A percentile compares a stretch with the other conserved stretches of the same genome.
Evolutionary conservation across 2,329 filamentous ascomycete species (phyloP).

Genomic region (Emergomyces orientalis): DNA sequence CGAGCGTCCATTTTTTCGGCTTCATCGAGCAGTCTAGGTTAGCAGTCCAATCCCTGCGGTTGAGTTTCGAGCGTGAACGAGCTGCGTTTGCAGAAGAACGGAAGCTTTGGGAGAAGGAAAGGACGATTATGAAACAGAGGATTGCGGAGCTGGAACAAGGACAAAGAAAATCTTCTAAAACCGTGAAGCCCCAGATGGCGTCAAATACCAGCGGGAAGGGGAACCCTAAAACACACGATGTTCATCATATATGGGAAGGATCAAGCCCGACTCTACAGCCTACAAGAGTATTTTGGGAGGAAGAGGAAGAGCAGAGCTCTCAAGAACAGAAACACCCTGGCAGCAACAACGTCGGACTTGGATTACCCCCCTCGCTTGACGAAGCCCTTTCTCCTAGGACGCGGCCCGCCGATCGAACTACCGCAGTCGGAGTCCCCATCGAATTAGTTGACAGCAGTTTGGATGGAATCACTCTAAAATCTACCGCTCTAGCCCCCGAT

Average conservation of each 20-base stretch:
- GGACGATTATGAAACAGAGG: conserved; percentile 32
- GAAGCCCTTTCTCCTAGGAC: conserved; percentile 32
- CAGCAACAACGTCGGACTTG: conserved; percentile 25
- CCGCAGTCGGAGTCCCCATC: conserved; percentile 32
- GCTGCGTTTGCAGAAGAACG: conserved; percentile 36
- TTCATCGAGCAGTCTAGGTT: conserved; percentile 37
- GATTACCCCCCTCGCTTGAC: conserved; percentile 29
- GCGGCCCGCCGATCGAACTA: conserved; percentile 25
- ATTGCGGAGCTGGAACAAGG: conserved; percentile 34
- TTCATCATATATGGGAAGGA: conserved; percentile 37
- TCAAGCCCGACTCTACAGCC: conserved; percentile 32
- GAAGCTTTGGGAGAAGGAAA: conserved; percentile 37
- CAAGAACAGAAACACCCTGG: conserved; percentile 16
- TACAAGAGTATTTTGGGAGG: conserved; percentile 35
- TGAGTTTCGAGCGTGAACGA: conserved; percentile 33
- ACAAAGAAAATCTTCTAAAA: not conserved
- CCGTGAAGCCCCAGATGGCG: not conserved
- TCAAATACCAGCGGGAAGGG: not conserved
- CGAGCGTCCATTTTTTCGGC: conserved; percentile 23
- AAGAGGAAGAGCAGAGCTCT: conserved; percentile 21
- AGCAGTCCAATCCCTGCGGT: conserved; percentile 31
- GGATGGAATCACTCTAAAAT: conserved; percentile 41
- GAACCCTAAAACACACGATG: not conserved
- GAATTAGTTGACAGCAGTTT: conserved; percentile 39
- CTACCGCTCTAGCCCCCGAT: conserved; percentile 35